phyloP scores from a whole-genome alignment of 1,139 yeast genomes.

The Tardiomyces blankii region DNA sequence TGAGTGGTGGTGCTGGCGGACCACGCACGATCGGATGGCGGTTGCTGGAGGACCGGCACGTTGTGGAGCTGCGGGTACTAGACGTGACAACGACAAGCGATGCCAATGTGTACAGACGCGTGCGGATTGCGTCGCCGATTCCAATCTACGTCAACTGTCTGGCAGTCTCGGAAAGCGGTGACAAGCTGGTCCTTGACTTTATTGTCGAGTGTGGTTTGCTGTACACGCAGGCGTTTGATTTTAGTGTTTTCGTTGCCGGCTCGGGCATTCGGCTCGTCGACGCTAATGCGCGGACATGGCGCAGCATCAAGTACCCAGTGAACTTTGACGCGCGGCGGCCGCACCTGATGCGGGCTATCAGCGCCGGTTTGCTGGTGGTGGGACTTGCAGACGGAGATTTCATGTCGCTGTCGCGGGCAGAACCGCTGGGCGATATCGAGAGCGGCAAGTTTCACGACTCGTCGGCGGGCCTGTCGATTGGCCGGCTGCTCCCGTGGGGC shows the following conservation, averaged over 20 bases:
- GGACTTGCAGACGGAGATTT: conserved; percentile 53
- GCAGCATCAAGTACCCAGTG: conserved; percentile 38
- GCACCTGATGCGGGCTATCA: conserved; percentile 39
- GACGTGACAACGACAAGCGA: conserved; percentile 1
- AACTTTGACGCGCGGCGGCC: conserved; percentile 65
- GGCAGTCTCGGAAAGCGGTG: conserved; percentile 12
- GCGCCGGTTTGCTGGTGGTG: conserved; percentile 36
- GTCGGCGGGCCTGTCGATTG: conserved; percentile 9
- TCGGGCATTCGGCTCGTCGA: neutral
- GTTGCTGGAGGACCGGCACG: conserved; percentile 1
- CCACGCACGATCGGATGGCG: conserved; percentile 1
- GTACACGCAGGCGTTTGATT: conserved; percentile 15
- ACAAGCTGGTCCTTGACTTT: conserved; percentile 16
- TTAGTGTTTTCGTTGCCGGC: conserved; percentile 9
- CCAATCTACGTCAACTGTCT: conserved; percentile 14
- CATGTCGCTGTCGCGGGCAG: conserved; percentile 42
- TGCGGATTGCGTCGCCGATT: conserved; percentile 7
- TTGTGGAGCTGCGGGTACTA: neutral
- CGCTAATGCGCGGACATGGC: conserved; percentile 15
- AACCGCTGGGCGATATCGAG: conserved; percentile 14
- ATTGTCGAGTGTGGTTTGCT: conserved; percentile 17
- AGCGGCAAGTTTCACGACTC: conserved; percentile 15
- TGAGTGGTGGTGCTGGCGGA: neutral
- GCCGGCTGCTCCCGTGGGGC: conserved; percentile 14
- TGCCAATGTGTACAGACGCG: neutral